Percentiles rank a stretch among this genome's conserved stretches.
Conservation (phyloP, 2,329 filamentous ascomycete species). For the Periconia macrospinosa region DNA sequence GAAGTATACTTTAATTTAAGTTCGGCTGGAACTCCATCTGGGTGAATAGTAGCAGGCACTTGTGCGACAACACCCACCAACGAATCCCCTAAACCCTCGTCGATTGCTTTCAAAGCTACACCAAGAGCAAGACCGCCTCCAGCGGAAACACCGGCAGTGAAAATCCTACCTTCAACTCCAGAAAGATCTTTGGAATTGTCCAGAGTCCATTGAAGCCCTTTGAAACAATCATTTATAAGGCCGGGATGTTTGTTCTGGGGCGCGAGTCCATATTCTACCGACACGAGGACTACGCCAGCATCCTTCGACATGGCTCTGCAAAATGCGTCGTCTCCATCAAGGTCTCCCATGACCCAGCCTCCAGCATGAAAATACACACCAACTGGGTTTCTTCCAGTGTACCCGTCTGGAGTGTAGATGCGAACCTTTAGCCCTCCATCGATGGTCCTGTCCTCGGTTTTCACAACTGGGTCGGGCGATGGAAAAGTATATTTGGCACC, state of each 20-base stretch:
- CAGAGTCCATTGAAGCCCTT: conserved; percentile 36
- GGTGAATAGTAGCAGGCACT: conserved; percentile 43
- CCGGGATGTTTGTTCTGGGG: conserved; percentile 37
- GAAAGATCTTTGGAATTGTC: conserved; percentile 26
- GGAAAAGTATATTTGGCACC: conserved; percentile 31
- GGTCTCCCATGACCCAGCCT: conserved; percentile 42
- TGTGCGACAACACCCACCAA: conserved; percentile 45
- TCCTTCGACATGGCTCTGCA: conserved; percentile 28
- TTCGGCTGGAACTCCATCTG: conserved; percentile 39
- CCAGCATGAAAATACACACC: conserved; percentile 42
- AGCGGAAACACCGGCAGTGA: conserved; percentile 43
- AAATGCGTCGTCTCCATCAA: conserved; percentile 36
- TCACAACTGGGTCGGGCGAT: conserved; percentile 33
- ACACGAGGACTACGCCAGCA: conserved; percentile 34
- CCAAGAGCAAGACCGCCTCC: conserved; percentile 44
- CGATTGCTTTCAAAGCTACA: conserved; percentile 41
- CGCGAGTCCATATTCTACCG: conserved; percentile 41
- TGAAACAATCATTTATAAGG: conserved; percentile 40
- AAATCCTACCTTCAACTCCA: conserved; percentile 30
- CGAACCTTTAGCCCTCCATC: conserved; percentile 31
- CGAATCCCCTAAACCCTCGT: conserved; percentile 34
- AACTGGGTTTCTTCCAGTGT: conserved; percentile 32
- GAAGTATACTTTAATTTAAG: conserved; percentile 38
- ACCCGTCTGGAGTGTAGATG: conserved; percentile 39
- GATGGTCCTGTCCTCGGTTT: conserved; percentile 32